Percentiles rank a stretch among this genome's conserved stretches.
Evolutionary conservation across 2,329 filamentous ascomycete species (phyloP).

Genomic region (Penicillium griseofulvum): DNA sequence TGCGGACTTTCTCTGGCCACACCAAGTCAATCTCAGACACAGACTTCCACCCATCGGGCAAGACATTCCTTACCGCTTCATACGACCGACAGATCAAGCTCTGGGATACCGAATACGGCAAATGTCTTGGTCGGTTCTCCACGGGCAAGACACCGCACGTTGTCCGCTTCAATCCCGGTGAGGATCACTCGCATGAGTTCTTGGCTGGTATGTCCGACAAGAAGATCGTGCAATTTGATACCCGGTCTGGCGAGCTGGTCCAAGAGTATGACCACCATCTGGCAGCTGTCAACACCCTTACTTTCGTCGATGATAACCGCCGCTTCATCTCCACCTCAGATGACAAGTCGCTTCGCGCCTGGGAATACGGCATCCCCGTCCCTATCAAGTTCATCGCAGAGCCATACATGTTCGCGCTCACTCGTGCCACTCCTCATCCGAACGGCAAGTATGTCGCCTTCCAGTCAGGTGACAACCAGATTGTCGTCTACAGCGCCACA

Average conservation of each 20-base stretch:
- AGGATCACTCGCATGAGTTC: slow-evolving; percentile 79
- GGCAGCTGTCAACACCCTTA: slow-evolving; percentile 96
- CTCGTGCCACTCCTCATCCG: slow-evolving; percentile 78
- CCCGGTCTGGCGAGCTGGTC: slow-evolving; percentile 73
- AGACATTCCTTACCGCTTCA: slow-evolving; percentile 82
- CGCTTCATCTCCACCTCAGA: slow-evolving; percentile 98
- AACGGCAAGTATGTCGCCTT: slow-evolving; percentile 92
- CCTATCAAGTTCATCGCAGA: slow-evolving; percentile 98
- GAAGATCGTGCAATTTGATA: slow-evolving; percentile 97
- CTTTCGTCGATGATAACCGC: slow-evolving; percentile 89
- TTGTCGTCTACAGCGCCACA: slow-evolving; percentile 88
- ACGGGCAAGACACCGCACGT: slow-evolving; percentile 96
- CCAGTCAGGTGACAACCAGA: slow-evolving; percentile 92
- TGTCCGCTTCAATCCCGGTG: slow-evolving; percentile 83
- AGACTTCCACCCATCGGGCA: slow-evolving; percentile 78
- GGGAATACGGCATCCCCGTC: slow-evolving; percentile 98
- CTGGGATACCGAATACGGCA: slow-evolving; percentile 95
- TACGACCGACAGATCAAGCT: slow-evolving; percentile 97
- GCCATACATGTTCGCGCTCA: slow-evolving; percentile 96
- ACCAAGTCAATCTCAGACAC: slow-evolving; percentile 86
- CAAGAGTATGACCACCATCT: slow-evolving; percentile 99
- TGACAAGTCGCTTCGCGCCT: slow-evolving; percentile 91
- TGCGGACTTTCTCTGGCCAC: slow-evolving; percentile 90
- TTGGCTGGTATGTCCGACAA: slow-evolving; percentile 97
- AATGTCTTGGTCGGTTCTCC: slow-evolving; percentile 82